These are phyloP conservation scores for Arabidopsis thaliana DNA, from an alignment of 345 rosid genomes.

Conservation along the genomic window TAIR10.1 NC_003070.9:20996501-20997000, in stretches of 20 bases:
- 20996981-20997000: background rate
- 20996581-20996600: constrained; percentile 31
- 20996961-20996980: background rate
- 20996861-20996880: constrained; percentile 33
- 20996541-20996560: constrained; percentile 32
- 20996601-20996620: constrained; percentile 17
- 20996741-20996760: constrained; percentile 48
- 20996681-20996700: no score
- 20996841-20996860: constrained; percentile 20
- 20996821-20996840: background rate
- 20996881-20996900: constrained; percentile 34
- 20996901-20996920: constrained; percentile 44
- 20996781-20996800: constrained; percentile 33
- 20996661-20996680: constrained; percentile 38
- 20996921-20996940: constrained; percentile 54
- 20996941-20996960: constrained; percentile 44
- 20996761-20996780: constrained; percentile 58
- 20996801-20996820: background rate
- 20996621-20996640: constrained; percentile 46
- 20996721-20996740: background rate
- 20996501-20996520: constrained; percentile 53
- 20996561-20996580: constrained; percentile 37
- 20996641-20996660: constrained; percentile 59
- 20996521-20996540: constrained; percentile 46
- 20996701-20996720: background rate